A percentile compares a stretch with the other conserved stretches of the same genome.
These are phyloP conservation scores for Phyllachora maydis DNA, from an alignment of 2,329 filamentous ascomycete species.

Conservation along the genomic window DNA sequence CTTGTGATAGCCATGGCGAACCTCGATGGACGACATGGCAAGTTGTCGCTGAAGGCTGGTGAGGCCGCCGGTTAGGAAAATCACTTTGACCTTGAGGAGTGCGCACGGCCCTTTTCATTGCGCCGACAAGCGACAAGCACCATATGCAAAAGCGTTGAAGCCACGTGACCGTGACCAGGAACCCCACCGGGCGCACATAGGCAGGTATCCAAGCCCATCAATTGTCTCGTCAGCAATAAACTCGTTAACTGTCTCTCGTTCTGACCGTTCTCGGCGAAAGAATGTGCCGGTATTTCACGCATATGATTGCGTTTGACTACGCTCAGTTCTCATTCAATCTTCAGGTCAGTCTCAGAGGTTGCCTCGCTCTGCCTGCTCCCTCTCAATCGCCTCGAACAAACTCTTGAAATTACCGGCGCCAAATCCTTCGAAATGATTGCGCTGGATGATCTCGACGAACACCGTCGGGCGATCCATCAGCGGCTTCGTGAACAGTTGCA, in stretches of 20 bases:
- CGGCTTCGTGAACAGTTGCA: conserved; percentile 65
- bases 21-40: conserved; percentile 15
- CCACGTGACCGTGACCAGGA: too few species aligned
- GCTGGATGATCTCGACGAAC: conserved; percentile 90
- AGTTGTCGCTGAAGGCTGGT: neutral
- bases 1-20: conserved; percentile 47
- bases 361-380: conserved; percentile 71
- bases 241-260: too few species aligned
- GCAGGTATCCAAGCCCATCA: too few species aligned
- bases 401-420: conserved; percentile 93
- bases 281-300: too few species aligned
- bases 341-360: conserved; percentile 36
- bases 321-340: too few species aligned
- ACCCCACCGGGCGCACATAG: too few species aligned
- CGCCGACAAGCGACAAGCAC: too few species aligned
- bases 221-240: too few species aligned
- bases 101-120: too few species aligned
- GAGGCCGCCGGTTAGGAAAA: neutral
- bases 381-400: conserved; percentile 84
- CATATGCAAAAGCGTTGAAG: too few species aligned
- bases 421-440: conserved; percentile 78
- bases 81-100: neutral
- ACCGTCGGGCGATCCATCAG: conserved; percentile 88
- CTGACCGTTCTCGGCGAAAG: too few species aligned
- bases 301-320: too few species aligned